phyloP scores from a whole-genome alignment of 345 rosid genomes.

The Passiflora organensis region DNA sequence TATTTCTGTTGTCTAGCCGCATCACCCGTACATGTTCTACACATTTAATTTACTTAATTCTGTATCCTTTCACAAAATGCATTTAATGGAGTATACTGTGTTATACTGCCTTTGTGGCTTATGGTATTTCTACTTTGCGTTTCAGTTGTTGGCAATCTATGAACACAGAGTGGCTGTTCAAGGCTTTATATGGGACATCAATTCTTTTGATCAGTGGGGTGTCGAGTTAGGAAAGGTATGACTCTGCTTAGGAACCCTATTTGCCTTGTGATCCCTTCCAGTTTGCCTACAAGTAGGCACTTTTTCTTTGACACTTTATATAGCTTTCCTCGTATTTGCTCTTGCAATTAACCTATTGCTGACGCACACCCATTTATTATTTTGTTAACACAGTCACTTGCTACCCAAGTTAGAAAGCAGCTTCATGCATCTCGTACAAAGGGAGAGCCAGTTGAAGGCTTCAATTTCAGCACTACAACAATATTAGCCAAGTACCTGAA shows the following conservation, averaged over 20 bases:
- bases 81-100: background rate
- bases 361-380: background rate
- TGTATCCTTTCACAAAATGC: too few relatives aligned
- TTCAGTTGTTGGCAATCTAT: slow-evolving; percentile 80
- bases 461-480: slow-evolving; percentile 75
- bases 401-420: slow-evolving; percentile 87
- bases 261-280: background rate
- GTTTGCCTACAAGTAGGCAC: background rate
- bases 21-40: background rate
- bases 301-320: background rate
- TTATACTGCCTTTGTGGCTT: background rate
- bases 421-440: slow-evolving; percentile 70
- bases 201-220: slow-evolving; percentile 99
- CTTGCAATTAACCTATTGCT: background rate
- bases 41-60: background rate
- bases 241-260: background rate
- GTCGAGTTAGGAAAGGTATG: slow-evolving; percentile 94
- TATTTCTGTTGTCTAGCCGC: too few relatives aligned
- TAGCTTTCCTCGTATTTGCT: background rate
- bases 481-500: slow-evolving; percentile 64
- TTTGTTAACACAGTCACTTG: slow-evolving; percentile 49
- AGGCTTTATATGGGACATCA: slow-evolving; percentile 96
- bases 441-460: slow-evolving; percentile 63
- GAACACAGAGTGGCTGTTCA: slow-evolving; percentile 95
- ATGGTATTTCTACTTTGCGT: slow-evolving; percentile 1